Conservation (phyloP, 1,284 basidiomycete species). For the Cutaneotrichosporon cutaneum region DNA sequence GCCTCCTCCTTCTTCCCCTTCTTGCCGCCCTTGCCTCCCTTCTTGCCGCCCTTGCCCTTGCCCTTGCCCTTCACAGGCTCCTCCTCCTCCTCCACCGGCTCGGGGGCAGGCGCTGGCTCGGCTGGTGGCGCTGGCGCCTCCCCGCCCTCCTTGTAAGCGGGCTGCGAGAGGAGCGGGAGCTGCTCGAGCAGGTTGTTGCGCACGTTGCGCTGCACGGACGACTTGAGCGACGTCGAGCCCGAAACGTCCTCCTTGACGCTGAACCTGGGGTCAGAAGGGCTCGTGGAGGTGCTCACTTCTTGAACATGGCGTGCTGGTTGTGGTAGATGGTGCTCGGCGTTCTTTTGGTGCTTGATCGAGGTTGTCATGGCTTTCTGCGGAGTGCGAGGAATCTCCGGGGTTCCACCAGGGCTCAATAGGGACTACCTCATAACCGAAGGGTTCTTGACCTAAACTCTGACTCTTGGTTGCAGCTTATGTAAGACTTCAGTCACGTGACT, state of each 20-base stretch:
- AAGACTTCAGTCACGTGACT: not conserved
- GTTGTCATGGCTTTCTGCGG: not conserved
- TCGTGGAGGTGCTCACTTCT: slow-evolving; percentile 35
- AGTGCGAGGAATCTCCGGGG: not conserved
- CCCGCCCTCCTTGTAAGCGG: slow-evolving; percentile 37
- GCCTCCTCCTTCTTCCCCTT: slow-evolving; percentile 38
- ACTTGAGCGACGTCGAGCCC: slow-evolving; percentile 90
- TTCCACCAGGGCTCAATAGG: not conserved
- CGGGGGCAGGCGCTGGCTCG: slow-evolving; percentile 9
- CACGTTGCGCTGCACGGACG: slow-evolving; percentile 88
- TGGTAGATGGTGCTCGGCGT: not conserved
- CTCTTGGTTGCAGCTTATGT: no score
- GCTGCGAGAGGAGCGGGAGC: slow-evolving; percentile 65
- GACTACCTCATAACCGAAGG: not conserved
- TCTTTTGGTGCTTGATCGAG: slow-evolving; percentile 4
- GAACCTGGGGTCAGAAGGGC: slow-evolving; percentile 62
- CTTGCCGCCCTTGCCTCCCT: slow-evolving; percentile 25
- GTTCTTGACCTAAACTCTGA: no score
- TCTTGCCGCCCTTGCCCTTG: slow-evolving; percentile 26
- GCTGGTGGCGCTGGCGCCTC: slow-evolving; percentile 19
- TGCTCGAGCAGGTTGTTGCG: slow-evolving; percentile 76
- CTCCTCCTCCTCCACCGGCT: slow-evolving; percentile 28
- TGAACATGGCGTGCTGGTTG: slow-evolving; percentile 40
- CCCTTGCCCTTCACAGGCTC: slow-evolving; percentile 30
- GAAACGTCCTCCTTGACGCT: slow-evolving; percentile 80